phyloP scores from a whole-genome alignment of 2,329 filamentous ascomycete species.

The Xylariaceae sp. region DNA sequence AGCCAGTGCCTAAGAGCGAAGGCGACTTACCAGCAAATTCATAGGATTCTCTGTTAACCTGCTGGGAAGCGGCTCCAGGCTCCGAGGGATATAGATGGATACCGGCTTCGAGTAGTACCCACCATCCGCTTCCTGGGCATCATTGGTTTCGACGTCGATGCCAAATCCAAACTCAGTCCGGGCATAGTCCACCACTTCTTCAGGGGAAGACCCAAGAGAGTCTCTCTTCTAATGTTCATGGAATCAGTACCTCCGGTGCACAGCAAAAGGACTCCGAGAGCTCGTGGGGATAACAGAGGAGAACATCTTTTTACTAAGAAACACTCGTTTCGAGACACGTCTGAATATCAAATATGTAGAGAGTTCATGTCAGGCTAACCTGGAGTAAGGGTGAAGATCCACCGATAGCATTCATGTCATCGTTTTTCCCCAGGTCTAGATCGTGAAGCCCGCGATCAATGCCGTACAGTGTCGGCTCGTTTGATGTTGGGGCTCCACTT shows the following conservation, averaged over 20 bases:
- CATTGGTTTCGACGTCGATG: slow-evolving; percentile 40
- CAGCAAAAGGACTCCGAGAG: background rate
- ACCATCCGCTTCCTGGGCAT: slow-evolving; percentile 51
- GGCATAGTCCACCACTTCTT: slow-evolving; percentile 31
- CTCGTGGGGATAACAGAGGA: background rate
- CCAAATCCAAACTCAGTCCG: slow-evolving; percentile 45
- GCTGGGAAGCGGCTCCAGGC: slow-evolving; percentile 47
- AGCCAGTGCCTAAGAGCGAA: background rate
- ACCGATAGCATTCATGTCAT: slow-evolving; percentile 63
- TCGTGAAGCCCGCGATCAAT: slow-evolving; percentile 67
- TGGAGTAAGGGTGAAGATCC: slow-evolving; percentile 31
- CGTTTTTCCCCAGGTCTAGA: slow-evolving; percentile 63
- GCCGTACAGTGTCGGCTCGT: slow-evolving; percentile 54
- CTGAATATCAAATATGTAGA: background rate
- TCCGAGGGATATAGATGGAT: slow-evolving; percentile 49
- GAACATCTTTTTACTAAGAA: background rate
- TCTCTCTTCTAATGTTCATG: slow-evolving; percentile 16
- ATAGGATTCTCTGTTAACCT: slow-evolving; percentile 66
- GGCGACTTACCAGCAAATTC: slow-evolving; percentile 57
- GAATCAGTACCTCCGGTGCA: background rate
- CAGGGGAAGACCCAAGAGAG: slow-evolving; percentile 26
- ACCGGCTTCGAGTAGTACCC: slow-evolving; percentile 69
- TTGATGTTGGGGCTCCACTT: slow-evolving; percentile 27
- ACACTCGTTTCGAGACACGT: background rate
- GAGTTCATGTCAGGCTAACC: background rate